A percentile compares a stretch with the other conserved stretches of the same genome.
Evolutionary conservation across 2,329 filamentous ascomycete genomes (phyloP).

Genomic region (Diplodia mutila): DNA sequence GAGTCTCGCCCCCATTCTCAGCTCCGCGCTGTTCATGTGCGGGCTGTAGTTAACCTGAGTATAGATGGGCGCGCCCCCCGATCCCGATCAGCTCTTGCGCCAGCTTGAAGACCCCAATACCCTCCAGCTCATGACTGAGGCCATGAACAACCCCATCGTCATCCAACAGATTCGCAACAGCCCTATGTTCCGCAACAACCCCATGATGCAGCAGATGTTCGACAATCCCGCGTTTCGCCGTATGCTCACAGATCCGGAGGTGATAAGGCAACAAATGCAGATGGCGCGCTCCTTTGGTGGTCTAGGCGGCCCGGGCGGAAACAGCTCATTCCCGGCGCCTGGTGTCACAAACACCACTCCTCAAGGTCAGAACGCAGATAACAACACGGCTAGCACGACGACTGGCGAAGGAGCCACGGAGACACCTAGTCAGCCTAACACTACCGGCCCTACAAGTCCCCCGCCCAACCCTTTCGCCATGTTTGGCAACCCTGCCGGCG

Average conservation of each 20-base stretch:
- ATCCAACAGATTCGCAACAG: slow-evolving; percentile 74
- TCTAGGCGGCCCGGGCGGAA: slow-evolving; percentile 42
- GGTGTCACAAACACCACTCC: slow-evolving; percentile 87
- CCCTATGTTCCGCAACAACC: slow-evolving; percentile 82
- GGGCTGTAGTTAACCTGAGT: slow-evolving; percentile 46
- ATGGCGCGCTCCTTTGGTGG: slow-evolving; percentile 71
- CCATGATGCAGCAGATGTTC: slow-evolving; percentile 84
- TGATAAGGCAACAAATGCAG: slow-evolving; percentile 78
- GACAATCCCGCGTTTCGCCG: slow-evolving; percentile 85
- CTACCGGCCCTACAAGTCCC: slow-evolving; percentile 34
- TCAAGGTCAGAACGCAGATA: slow-evolving; percentile 32
- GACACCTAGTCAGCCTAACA: slow-evolving; percentile 44
- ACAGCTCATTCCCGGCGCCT: slow-evolving; percentile 78
- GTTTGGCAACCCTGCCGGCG: slow-evolving; percentile 43
- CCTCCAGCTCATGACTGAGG: slow-evolving; percentile 86
- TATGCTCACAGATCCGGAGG: slow-evolving; percentile 90
- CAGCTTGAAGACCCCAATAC: slow-evolving; percentile 90
- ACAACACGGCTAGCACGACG: slow-evolving; percentile 29
- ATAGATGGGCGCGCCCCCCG: slow-evolving; percentile 87
- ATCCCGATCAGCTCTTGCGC: slow-evolving; percentile 77
- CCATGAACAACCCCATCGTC: slow-evolving; percentile 91
- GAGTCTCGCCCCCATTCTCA: slow-evolving; percentile 50
- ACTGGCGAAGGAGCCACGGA: slow-evolving; percentile 43
- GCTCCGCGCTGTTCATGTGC: neutral
- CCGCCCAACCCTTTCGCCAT: slow-evolving; percentile 53